A percentile compares a stretch with the other conserved stretches of the same genome.
Conservation (phyloP, 768 basidiomycete genomes). For the Phylloporus sp. region DNA sequence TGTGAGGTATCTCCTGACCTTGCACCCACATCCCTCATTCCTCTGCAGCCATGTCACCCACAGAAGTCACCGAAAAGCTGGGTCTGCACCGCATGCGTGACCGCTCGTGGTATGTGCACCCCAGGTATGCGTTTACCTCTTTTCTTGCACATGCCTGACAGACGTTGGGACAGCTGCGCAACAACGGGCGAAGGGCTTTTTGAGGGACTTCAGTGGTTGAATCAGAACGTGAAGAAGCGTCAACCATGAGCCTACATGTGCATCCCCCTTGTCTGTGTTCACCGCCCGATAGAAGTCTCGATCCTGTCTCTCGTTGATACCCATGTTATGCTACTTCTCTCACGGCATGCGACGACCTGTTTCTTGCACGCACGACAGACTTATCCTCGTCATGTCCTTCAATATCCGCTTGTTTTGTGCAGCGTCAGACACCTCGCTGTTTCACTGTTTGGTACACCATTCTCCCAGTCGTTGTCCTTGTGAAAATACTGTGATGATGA, state of each 20-base stretch:
- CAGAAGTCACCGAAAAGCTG: constrained; percentile 96
- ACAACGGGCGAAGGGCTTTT: constrained; percentile 96
- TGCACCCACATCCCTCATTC: background rate
- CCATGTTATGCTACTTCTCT: constrained; percentile 34
- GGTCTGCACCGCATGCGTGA: constrained; percentile 96
- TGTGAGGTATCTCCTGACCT: constrained; percentile 23
- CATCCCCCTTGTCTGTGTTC: constrained; percentile 14
- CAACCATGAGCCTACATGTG: constrained; percentile 51
- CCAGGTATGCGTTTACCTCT: constrained; percentile 57
- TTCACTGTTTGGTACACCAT: constrained; percentile 14
- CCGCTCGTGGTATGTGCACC: constrained; percentile 98
- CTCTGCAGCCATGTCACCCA: constrained; percentile 86
- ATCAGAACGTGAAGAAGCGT: constrained; percentile 94
- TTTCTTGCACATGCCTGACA: background rate
- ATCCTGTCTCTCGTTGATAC: constrained; percentile 28
- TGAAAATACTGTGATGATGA: constrained; percentile 18
- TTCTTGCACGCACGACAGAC: constrained; percentile 35
- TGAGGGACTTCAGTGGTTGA: constrained; percentile 96
- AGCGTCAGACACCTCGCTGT: constrained; percentile 10
- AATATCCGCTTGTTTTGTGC: constrained; percentile 26
- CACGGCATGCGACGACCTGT: constrained; percentile 32
- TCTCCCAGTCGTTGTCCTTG: constrained; percentile 19
- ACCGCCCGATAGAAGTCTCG: constrained; percentile 18
- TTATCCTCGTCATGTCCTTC: constrained; percentile 29
- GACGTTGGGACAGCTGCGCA: constrained; percentile 64